Evolutionary conservation across 176 grass and related monocot species (phyloP).

Genomic region (Bolboschoenus planiculmis): DNA sequence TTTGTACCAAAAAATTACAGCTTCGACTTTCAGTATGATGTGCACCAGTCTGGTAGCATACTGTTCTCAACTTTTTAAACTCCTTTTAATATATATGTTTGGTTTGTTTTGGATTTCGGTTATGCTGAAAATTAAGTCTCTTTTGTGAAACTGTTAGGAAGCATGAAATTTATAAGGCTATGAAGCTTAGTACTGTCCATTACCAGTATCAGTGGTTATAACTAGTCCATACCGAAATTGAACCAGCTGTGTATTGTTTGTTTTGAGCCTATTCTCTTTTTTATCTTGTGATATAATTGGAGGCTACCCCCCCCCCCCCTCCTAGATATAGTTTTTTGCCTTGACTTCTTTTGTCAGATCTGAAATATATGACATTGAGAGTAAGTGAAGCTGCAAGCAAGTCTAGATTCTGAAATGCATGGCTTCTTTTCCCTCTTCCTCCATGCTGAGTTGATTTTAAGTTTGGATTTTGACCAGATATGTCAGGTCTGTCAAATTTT

Average conservation of each 20-base stretch:
- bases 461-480: neutral
- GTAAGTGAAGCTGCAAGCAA: slow-evolving; percentile 28
- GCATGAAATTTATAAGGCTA: neutral
- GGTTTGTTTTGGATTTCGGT: neutral
- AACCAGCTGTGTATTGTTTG: neutral
- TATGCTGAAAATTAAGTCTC: neutral
- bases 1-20: neutral
- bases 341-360: slow-evolving; percentile 32
- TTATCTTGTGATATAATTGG: neutral
- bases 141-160: neutral
- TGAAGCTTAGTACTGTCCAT: neutral
- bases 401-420: slow-evolving; percentile 10
- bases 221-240: neutral
- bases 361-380: slow-evolving; percentile 40
- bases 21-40: neutral
- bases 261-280: neutral
- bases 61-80: neutral
- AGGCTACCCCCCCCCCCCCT: too few species aligned
- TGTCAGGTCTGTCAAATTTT: neutral
- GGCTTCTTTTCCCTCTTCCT: too few species aligned
- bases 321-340: too few species aligned
- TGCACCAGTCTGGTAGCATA: too few species aligned
- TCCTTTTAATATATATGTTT: neutral
- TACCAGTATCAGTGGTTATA: neutral
- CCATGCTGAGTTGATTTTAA: neutral